A percentile compares a stretch with the other conserved stretches of the same genome.
phyloP scores from a whole-genome alignment of 768 basidiomycete genomes.

The Macrolepiota albuminosa region DNA sequence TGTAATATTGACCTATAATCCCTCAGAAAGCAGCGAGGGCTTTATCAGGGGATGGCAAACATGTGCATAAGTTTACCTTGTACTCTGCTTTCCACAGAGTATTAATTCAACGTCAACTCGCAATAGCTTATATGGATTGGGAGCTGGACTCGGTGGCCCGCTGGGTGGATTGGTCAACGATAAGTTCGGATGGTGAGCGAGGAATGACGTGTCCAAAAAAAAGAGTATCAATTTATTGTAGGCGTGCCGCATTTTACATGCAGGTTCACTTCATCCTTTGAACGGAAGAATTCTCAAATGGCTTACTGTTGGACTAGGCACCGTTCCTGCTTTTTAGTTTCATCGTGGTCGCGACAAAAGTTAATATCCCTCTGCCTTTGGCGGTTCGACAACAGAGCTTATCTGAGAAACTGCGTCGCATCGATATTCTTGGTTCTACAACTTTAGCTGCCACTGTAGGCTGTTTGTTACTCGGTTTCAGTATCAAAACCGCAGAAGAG shows the following conservation, averaged over 20 bases:
- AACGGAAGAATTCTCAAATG: too few species aligned
- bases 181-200: slow-evolving; percentile 68
- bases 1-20: slow-evolving; percentile 4
- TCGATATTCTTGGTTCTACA: slow-evolving; percentile 81
- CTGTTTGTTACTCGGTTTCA: slow-evolving; percentile 70
- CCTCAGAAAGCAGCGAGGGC: slow-evolving; percentile 72
- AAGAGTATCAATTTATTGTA: slow-evolving; percentile 25
- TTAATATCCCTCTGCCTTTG: slow-evolving; percentile 72
- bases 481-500: slow-evolving; percentile 74
- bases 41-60: slow-evolving; percentile 91
- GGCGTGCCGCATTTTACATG: slow-evolving; percentile 82
- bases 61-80: slow-evolving; percentile 48
- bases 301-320: slow-evolving; percentile 38
- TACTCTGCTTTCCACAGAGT: not conserved
- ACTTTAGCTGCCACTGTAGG: slow-evolving; percentile 73
- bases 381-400: slow-evolving; percentile 55
- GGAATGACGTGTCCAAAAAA: slow-evolving; percentile 4
- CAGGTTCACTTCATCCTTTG: slow-evolving; percentile 48
- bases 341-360: slow-evolving; percentile 66
- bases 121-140: slow-evolving; percentile 74
- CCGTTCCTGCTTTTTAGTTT: slow-evolving; percentile 74
- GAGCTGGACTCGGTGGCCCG: slow-evolving; percentile 76
- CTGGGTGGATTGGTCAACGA: slow-evolving; percentile 85
- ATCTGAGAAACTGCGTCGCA: slow-evolving; percentile 64
- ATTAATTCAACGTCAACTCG: not conserved